Percentiles rank a stretch among this genome's conserved stretches.
Evolutionary conservation across 805 yeast species (phyloP).

Genomic region (Yueomyces sp.): DNA sequence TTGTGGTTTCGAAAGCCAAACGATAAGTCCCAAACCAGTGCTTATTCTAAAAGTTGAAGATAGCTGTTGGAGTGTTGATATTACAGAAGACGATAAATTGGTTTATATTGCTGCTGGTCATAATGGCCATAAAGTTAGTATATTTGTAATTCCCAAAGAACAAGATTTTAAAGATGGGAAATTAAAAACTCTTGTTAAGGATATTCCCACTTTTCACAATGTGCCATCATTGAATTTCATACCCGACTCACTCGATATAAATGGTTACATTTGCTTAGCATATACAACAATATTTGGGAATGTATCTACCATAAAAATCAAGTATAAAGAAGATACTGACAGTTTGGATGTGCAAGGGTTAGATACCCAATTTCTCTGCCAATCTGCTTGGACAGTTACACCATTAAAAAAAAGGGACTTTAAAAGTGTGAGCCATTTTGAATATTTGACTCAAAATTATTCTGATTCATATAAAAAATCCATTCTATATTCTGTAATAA

Average conservation of each 20-base stretch:
- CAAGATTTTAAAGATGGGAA: not conserved
- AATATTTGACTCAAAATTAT: conserved; percentile 12
- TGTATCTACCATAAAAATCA: conserved; percentile 8
- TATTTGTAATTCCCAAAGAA: conserved; percentile 4
- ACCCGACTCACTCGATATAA: conserved; percentile 2
- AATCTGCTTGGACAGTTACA: conserved; percentile 8
- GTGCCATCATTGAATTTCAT: conserved; percentile 11
- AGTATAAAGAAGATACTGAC: not conserved
- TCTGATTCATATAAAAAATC: conserved; percentile 8
- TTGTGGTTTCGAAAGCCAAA: not conserved
- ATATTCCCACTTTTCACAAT: conserved; percentile 7
- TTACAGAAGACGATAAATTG: conserved; percentile 1
- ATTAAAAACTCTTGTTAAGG: not conserved
- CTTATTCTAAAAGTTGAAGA: conserved; percentile 4
- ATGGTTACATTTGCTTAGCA: conserved; percentile 6
- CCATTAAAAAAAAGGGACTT: conserved; percentile 11
- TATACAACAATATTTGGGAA: conserved; percentile 13
- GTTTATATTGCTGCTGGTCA: conserved; percentile 12
- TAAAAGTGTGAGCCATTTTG: conserved; percentile 9
- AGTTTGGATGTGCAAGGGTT: not conserved
- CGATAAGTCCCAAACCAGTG: conserved; percentile 1
- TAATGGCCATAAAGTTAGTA: conserved; percentile 11
- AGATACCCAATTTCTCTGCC: conserved; percentile 12
- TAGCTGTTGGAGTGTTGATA: conserved; percentile 17
- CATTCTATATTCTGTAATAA: conserved; percentile 7